Conservation (phyloP, 2,329 filamentous ascomycete genomes). For the Aspergillus caelatus region DNA sequence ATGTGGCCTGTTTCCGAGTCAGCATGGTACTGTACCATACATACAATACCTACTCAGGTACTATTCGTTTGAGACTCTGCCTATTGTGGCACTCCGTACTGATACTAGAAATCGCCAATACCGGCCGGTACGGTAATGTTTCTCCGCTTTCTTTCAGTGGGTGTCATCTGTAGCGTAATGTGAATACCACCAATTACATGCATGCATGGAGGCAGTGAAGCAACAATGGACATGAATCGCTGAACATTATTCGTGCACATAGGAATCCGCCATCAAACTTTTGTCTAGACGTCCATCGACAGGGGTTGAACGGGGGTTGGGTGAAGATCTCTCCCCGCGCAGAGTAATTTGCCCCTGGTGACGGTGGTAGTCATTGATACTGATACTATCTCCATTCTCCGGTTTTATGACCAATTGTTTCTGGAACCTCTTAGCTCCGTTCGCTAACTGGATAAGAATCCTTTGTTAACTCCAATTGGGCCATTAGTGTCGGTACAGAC, state of each 20-base stretch:
- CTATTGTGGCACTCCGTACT: too few relatives aligned
- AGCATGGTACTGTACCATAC: not conserved
- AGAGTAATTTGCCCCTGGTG: not conserved
- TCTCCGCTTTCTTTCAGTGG: not conserved
- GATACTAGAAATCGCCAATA: not conserved
- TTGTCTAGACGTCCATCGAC: constrained; percentile 11
- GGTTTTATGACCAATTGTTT: not conserved
- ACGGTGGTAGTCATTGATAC: not conserved
- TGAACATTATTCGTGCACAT: constrained; percentile 6
- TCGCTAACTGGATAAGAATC: not conserved
- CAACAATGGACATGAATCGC: not conserved
- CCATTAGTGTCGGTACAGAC: too few relatives aligned
- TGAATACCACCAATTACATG: constrained; percentile 2
- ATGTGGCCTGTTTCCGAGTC: constrained; percentile 14
- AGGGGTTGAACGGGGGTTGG: constrained; percentile 3
- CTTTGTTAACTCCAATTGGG: not conserved
- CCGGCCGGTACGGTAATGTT: not conserved
- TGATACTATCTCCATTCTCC: not conserved
- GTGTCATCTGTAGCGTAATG: not conserved
- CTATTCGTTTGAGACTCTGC: not conserved
- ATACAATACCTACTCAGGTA: not conserved
- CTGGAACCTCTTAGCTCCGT: not conserved
- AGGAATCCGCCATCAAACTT: constrained; percentile 6
- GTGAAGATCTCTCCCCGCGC: constrained; percentile 21
- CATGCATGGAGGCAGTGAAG: not conserved